Base-by-base conservation (phyloP, 495 filamentous ascomycete genomes). In the Peziza echinospora region DNA sequence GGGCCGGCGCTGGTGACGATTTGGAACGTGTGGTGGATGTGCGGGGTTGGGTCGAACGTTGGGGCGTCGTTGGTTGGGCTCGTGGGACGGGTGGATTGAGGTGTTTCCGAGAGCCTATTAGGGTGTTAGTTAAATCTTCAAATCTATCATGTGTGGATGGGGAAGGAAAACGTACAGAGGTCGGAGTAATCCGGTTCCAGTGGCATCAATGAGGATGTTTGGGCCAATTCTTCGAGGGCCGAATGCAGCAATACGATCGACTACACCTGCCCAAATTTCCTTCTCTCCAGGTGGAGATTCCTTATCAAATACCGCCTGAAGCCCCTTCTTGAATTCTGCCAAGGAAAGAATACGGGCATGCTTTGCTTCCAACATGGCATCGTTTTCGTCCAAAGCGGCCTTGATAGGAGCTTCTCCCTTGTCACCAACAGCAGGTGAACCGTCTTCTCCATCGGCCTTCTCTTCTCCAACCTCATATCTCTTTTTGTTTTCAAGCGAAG, bases 161-260 rank as follows among this genome's bases (percentile, higher is more conserved):
- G n/a, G n/a, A n/a, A n/a, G n/a, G n/a, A n/a, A n/a, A 11, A 68
- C 73, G 62, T 65, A 93, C 70, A 84, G 77, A 66, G 76, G 80
- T 22, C 77, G 69, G 62, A 81, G 87, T 16, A 76, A 71, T 26
- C 74, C 72, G 19, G 73, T 71, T 37, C 73, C 67, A 3, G 86
- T 94, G 6, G 71, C 69, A 64, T 96, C 89, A 46, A 99, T 75
- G 1, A 99, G 68, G 13, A 99, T 60, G 57, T 96, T 99, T 5
- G 89, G 83, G 0, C 89, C 91, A 16, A 73, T 73, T 56, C 91
- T 66, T 45, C 77, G 65, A 3, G 89, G 89, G 0, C 91, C 89
- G 63, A 99, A 99, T 0, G 85, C 79, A 19, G 74, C 75, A 52
- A 96, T 85, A 54, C 76, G 74, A 49, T 91, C 79, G 24, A 92